phyloP scores from a whole-genome alignment of 495 filamentous ascomycete species.

The Penicillium malachiteum region DNA sequence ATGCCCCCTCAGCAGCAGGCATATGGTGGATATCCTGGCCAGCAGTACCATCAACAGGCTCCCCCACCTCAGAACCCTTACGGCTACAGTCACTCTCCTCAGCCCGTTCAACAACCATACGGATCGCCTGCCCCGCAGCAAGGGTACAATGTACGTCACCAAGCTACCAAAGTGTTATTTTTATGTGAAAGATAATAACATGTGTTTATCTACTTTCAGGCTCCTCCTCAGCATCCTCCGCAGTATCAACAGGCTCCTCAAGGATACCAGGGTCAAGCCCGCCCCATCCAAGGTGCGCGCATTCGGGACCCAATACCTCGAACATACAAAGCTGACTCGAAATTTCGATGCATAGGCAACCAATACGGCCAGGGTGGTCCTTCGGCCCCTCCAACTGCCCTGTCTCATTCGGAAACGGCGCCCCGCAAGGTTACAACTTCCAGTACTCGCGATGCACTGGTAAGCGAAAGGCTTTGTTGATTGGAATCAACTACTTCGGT shows the following conservation, averaged over 20 bases:
- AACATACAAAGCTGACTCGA: too few relatives aligned
- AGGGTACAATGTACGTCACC: conserved; percentile 41
- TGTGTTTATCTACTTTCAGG: conserved; percentile 6
- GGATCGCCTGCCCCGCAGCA: conserved; percentile 42
- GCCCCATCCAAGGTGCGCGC: conserved; percentile 31
- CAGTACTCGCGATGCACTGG: conserved; percentile 93
- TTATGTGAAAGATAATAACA: background rate
- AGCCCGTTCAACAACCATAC: conserved; percentile 40
- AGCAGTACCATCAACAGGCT: conserved; percentile 44
- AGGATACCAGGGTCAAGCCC: conserved; percentile 34
- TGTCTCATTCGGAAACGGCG: conserved; percentile 72
- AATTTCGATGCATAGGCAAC: conserved; percentile 10
- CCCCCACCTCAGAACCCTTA: conserved; percentile 44
- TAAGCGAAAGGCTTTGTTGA: conserved; percentile 85
- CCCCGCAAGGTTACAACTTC: conserved; percentile 75
- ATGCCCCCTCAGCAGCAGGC: conserved; percentile 38
- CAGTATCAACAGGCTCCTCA: conserved; percentile 33
- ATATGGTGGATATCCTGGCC: conserved; percentile 50
- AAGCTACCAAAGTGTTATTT: too few relatives aligned
- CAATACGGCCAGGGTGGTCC: conserved; percentile 37
- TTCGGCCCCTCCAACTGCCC: conserved; percentile 40
- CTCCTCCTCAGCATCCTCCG: conserved; percentile 30
- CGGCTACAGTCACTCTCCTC: conserved; percentile 44
- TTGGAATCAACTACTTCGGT: conserved; percentile 97
- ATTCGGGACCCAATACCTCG: too few relatives aligned